Percentiles rank a stretch among this genome's conserved stretches.
These are phyloP conservation scores for Hebeloma cylindrosporum DNA, from an alignment of 768 basidiomycete species.

Conservation along the genomic window DNA sequence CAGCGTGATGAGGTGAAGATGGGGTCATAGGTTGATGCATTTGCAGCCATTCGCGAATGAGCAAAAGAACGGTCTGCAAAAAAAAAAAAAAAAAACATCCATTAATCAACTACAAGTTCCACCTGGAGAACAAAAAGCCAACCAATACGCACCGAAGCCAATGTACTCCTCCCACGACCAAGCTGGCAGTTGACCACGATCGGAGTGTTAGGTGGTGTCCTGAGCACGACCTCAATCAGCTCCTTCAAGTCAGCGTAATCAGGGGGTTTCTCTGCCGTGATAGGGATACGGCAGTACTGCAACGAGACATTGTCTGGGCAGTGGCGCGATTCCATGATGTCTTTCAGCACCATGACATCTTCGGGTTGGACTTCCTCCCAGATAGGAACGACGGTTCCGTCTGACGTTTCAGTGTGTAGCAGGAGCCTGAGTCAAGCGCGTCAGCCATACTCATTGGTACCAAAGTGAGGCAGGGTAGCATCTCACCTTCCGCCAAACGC, in stretches of 20 bases:
- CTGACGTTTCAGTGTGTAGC: conserved; percentile 84
- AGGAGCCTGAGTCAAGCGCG: conserved; percentile 53
- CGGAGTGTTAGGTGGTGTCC: conserved; percentile 67
- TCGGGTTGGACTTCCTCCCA: conserved; percentile 86
- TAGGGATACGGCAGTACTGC: conserved; percentile 82
- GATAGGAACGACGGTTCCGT: conserved; percentile 87
- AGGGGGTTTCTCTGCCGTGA: conserved; percentile 85
- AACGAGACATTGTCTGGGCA: conserved; percentile 57
- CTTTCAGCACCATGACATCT: conserved; percentile 80
- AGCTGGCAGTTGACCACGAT: conserved; percentile 97
- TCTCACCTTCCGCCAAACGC: conserved; percentile 78
- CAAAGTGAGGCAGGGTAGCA: background rate
- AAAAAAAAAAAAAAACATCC: background rate
- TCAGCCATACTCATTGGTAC: background rate
- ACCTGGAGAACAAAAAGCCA: background rate
- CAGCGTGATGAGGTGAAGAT: conserved; percentile 33
- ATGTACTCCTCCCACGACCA: conserved; percentile 86
- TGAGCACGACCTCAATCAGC: conserved; percentile 75
- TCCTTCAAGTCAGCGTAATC: conserved; percentile 75
- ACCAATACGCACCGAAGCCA: conserved; percentile 66
- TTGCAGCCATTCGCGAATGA: conserved; percentile 84
- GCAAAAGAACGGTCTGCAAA: conserved; percentile 68
- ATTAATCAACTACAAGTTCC: too few relatives aligned
- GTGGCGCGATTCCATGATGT: conserved; percentile 73
- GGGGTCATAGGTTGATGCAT: conserved; percentile 38